Evolutionary conservation across 176 grass and related monocot genomes (phyloP), one percentile per base, ranked within the genome.

Genomic region (Eleusine coracana): DNA sequence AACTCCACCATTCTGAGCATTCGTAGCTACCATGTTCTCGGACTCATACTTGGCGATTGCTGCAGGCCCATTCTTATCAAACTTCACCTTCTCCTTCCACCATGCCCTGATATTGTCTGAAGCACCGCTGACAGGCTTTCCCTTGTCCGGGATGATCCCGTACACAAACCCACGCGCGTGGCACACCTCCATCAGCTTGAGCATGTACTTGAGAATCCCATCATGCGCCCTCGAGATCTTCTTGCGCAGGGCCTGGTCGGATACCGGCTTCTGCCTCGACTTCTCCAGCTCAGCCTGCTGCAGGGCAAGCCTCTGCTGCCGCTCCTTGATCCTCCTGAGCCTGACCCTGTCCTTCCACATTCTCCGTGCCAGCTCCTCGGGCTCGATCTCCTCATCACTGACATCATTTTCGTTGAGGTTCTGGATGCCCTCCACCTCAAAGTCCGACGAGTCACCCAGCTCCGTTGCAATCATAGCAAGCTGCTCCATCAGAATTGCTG

Each of bases 51-150:
- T 99, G 1, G 88, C 89, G 18, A 99, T 93, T 7, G 96, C 96
- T 0, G 78, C 91, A 0, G 89, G 96, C 2, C 96, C 96, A 10
- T 99, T 99, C 88, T 96, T 99, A 85, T 96, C 96, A 78, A 99
- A 99, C 87, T 83, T 96, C 38, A 99, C 96, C 83, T 96, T 99
- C 76, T 99, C 96, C 87, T 99, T 99, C 96, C 96, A 99, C 96
- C 96, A 99, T 46, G 93, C 96, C 82, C 96, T 89, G 52, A 99
- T 90, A 15, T 99, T 99, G 76, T 99, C 96, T 0, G 96, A 99
- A 20, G 96, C 89, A 0, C 96, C 96, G 11, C 93, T 94, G 5
- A 99, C 91, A 23, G 96, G 93, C 84, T 99, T 99, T 46, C 96
- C 96, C 74, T 99, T 96, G 10, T 96, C 91, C 3, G 93, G 93